These are phyloP conservation scores for Plantago elongata DNA, from an alignment of 257 asterid species.

Conservation along the genomic window DNA sequence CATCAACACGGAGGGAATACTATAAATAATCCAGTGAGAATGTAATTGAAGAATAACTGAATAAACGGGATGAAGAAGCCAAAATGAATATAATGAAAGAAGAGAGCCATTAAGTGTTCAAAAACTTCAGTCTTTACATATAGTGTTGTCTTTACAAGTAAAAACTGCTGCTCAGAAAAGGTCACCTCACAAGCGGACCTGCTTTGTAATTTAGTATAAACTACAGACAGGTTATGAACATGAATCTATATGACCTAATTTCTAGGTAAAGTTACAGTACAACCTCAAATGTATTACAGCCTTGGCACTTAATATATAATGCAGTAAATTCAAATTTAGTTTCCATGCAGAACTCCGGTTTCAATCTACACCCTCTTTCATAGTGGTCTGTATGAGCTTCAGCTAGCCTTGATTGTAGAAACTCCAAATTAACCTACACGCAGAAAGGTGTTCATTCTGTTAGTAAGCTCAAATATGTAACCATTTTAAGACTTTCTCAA, in stretches of 20 bases:
- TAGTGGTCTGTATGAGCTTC: conserved; percentile 84
- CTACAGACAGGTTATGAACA: conserved; percentile 3
- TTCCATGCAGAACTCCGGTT: conserved; percentile 64
- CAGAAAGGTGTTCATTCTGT: conserved; percentile 5
- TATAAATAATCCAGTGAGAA: too few relatives aligned
- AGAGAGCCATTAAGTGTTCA: too few relatives aligned
- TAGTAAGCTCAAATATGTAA: not conserved
- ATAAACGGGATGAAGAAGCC: too few relatives aligned
- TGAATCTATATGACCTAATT: conserved; percentile 5
- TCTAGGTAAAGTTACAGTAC: conserved; percentile 39
- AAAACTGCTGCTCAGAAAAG: too few relatives aligned
- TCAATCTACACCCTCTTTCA: conserved; percentile 73
- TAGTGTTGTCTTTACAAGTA: too few relatives aligned
- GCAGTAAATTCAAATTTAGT: conserved; percentile 66
- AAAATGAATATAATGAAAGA: too few relatives aligned
- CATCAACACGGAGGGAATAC: too few relatives aligned
- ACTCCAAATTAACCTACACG: conserved; percentile 58
- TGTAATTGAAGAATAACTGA: too few relatives aligned
- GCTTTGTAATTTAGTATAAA: not conserved
- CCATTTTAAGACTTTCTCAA: not conserved
- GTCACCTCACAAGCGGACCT: too few relatives aligned
- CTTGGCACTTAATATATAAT: conserved; percentile 64
- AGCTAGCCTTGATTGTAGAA: conserved; percentile 51
- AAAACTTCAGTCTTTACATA: too few relatives aligned
- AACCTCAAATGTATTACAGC: conserved; percentile 65